Evolutionary conservation across 2,329 filamentous ascomycete genomes (phyloP).

Genomic region (Fusarium hainanense): DNA sequence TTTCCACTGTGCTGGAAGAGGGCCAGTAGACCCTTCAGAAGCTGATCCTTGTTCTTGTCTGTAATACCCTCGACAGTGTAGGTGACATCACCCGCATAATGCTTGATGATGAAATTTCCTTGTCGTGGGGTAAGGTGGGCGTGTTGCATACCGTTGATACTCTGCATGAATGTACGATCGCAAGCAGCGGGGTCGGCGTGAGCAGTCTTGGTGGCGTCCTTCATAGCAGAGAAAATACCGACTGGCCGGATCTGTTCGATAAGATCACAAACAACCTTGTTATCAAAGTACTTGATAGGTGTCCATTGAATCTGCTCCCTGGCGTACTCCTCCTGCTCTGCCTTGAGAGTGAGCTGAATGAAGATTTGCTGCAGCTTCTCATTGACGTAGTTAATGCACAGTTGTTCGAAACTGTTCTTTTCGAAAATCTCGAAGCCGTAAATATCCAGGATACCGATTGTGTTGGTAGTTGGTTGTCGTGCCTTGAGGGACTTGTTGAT

Average conservation of each 20-base stretch:
- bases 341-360: slow-evolving; percentile 95
- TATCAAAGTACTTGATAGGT: slow-evolving; percentile 99
- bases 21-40: slow-evolving; percentile 92
- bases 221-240: slow-evolving; percentile 93
- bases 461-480: slow-evolving; percentile 78
- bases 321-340: slow-evolving; percentile 97
- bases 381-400: slow-evolving; percentile 99
- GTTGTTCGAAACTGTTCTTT: slow-evolving; percentile 98
- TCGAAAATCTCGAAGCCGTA: slow-evolving; percentile 99
- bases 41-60: slow-evolving; percentile 98
- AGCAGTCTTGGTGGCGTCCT: slow-evolving; percentile 98
- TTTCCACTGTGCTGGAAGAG: slow-evolving; percentile 87
- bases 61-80: slow-evolving; percentile 98
- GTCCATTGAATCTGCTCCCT: slow-evolving; percentile 98
- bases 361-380: slow-evolving; percentile 99
- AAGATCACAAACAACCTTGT: slow-evolving; percentile 97
- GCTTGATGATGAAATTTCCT: slow-evolving; percentile 97
- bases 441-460: slow-evolving; percentile 97
- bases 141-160: slow-evolving; percentile 90
- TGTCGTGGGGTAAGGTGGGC: slow-evolving; percentile 91
- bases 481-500: slow-evolving; percentile 90
- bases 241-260: slow-evolving; percentile 93
- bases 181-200: slow-evolving; percentile 95
- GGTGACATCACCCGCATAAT: slow-evolving; percentile 96
- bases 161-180: slow-evolving; percentile 94